Evolutionary conservation across 2,329 filamentous ascomycete genomes (phyloP), one percentile per base, ranked within the genome.

Genomic region (Cadophora malorum): DNA sequence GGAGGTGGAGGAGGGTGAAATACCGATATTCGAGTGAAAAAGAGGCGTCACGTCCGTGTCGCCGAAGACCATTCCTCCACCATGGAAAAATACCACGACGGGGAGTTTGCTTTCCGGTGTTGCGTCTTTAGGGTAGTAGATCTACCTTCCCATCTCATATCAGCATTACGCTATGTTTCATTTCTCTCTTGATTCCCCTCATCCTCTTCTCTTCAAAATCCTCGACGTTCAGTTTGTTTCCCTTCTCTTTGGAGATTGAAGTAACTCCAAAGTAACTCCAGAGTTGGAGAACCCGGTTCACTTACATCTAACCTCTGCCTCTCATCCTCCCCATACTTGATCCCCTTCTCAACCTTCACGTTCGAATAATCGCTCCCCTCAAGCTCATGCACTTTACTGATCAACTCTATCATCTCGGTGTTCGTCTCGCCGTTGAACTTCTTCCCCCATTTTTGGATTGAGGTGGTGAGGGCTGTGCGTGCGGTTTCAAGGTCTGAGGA

Each of bases 71-170:
- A 64, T 28, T 6, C 63, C 63, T 14, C 63, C 63, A n/a, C 63
- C 63, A n/a, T 58, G 52, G 35, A 64, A 64, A 23, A 64, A 64
- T 5, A 64, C 38, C 38, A 58, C 52, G 9, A 58, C 52, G 25
- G 63, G 63, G 6, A 61, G 12, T 16, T 12, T 25, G 19, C 38
- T 55, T 4, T 55, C 23, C 1, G 59, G 38, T 5, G 59, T 31
- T 50, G 38, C 23, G 5, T 19, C 28, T 19, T 21, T 23, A 1
- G 59, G 59, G 45, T 28, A 49, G 19, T 62, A 62, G 1, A 62
- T n/a, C 59, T 62, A 16, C 4, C 2, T 25, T 25, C 23, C 5
- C n/a, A 25, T 45, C 12, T 4, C 35, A 21, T 3, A 38, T 59
- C 19, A 59, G 19, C 31, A 21, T 21, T 1, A 3, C 5, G 19